Percentiles rank a stretch among this genome's conserved stretches.
These are phyloP conservation scores for Xylariaceae sp. DNA, from an alignment of 2,329 filamentous ascomycete species.

Conservation along the genomic window DNA sequence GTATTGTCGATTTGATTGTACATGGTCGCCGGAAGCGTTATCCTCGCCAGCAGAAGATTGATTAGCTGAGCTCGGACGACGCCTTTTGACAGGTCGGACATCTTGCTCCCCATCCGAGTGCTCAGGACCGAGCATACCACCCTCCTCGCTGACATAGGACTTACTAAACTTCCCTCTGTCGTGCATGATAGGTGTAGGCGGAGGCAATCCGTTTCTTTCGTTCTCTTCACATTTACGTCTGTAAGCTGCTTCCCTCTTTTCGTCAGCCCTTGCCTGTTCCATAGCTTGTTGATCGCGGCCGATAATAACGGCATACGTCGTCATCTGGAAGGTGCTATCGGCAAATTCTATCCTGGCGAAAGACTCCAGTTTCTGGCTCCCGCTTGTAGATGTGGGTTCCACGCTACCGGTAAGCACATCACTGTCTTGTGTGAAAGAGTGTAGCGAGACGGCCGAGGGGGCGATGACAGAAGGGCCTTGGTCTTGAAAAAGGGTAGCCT, in stretches of 20 bases:
- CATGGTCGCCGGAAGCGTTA: conserved; percentile 46
- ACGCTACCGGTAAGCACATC: conserved; percentile 40
- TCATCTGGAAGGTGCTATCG: conserved; percentile 81
- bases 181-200: conserved; percentile 55
- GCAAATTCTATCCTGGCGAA: conserved; percentile 71
- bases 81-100: conserved; percentile 51
- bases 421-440: conserved; percentile 41
- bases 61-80: conserved; percentile 51
- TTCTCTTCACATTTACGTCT: conserved; percentile 54
- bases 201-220: conserved; percentile 54
- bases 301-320: conserved; percentile 73
- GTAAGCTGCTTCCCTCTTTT: conserved; percentile 54
- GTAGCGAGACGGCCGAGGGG: conserved; percentile 43
- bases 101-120: conserved; percentile 59
- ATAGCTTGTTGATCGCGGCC: conserved; percentile 71
- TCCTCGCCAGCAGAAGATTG: conserved; percentile 53
- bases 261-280: conserved; percentile 59
- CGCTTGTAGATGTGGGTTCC: conserved; percentile 43
- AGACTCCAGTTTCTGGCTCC: conserved; percentile 55
- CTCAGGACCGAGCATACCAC: conserved; percentile 70
- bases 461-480: conserved; percentile 39
- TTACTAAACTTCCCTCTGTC: conserved; percentile 64
- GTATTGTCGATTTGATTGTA: conserved; percentile 64
- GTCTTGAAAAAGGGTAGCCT: conserved; percentile 35
- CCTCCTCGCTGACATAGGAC: conserved; percentile 72